Base-by-base conservation (phyloP, 1,139 yeast genomes). In the Magnusiomyces sp. region DNA sequence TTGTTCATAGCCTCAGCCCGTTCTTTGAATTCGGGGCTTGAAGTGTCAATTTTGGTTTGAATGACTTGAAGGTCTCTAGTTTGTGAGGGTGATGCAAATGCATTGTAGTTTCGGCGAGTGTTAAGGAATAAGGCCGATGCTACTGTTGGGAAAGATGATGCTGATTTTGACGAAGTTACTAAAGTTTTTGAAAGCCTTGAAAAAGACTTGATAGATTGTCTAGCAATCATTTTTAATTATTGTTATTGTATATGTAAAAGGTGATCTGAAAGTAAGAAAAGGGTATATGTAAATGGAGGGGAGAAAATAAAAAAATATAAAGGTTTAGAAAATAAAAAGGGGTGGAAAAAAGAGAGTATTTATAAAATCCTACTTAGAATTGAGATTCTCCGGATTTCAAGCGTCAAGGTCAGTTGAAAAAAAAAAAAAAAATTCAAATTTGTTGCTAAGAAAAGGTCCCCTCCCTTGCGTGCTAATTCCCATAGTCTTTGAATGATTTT, bases 11-110 rank as follows among this genome's bases (percentile, higher is more conserved):
- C 59, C 13, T 43, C 51, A 13, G 56, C 50, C 36, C 59, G 59
- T 42, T 58, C 60, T 49, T 56, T 49, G 55, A 59, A 64, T 29
- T 59, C 65, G 2, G 62, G 56, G 16, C 60, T 55, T 16, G 57
- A 45, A 14, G 61, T 50, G 50, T 63, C 64, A n/a, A 63, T 53
- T n/a, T 56, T 51, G 34, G 65, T 50, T 34, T 57, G 57, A 27
- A 64, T 46, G 23, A 59, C 61, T 40, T 60, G 47, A 20, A 52
- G 50, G 44, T 52, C 53, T 32, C 40, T 36, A 7, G 55, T 42
- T 34, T 47, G 55, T 34, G 41, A 7, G 20, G 50, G 51, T 1
- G 60, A 50, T 13, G 60, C 58, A 40, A 40, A 58, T 17, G 46
- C 40, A 17, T 38, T 43, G 27, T 34, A 34, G 29, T 23, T 23